Evolutionary conservation across 1,284 basidiomycete genomes (phyloP), one percentile per base, ranked within the genome.

Genomic region (Boletus subluridellus): DNA sequence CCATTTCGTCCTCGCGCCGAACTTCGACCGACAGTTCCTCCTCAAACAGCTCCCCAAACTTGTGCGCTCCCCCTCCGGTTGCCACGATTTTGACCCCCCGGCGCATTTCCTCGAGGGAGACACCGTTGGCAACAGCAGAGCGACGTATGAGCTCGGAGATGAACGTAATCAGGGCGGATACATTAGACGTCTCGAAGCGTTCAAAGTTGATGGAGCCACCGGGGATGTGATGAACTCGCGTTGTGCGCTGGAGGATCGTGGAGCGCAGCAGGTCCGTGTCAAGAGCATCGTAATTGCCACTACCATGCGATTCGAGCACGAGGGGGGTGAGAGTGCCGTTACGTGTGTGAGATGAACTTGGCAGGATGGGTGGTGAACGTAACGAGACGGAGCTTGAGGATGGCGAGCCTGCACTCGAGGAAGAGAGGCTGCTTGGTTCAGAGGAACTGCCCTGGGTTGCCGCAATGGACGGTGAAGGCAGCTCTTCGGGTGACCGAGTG

Each of bases 201-300:
- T 93, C 92, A 73, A 99, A 99, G 77, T 99, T 99, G 71, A 99
- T 86, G 44, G 95, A 90, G 6, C 97, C 97, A 26, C 97, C 97
- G 0, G 97, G 95, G 65, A 97, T 89, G 67, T 94, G 90, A 65
- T 91, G 87, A 47, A 87, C 77, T 14, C 87, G 85, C 35, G 64
- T 66, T 7, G 79, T 80, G 54, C 87, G 83, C 58, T 87, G 86
- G 42, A 92, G 80, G 58, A 89, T 82, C 46, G 85, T 82, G 67
- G 85, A 80, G 62, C 81, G 82, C 62, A 91, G 71, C 37, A 85
- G 69, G 55, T 77, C 78, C 54, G 81, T 77, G 60, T 82, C 72
- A 38, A 86, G 74, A 5, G 66, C 26, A 21, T 66, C 55, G 24
- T 37, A n/a, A 30, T 73, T 67, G 64, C 74, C 74, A 34, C 66